Conservation (phyloP, 2,329 filamentous ascomycete genomes). For the Dactylonectria macrodidyma region DNA sequence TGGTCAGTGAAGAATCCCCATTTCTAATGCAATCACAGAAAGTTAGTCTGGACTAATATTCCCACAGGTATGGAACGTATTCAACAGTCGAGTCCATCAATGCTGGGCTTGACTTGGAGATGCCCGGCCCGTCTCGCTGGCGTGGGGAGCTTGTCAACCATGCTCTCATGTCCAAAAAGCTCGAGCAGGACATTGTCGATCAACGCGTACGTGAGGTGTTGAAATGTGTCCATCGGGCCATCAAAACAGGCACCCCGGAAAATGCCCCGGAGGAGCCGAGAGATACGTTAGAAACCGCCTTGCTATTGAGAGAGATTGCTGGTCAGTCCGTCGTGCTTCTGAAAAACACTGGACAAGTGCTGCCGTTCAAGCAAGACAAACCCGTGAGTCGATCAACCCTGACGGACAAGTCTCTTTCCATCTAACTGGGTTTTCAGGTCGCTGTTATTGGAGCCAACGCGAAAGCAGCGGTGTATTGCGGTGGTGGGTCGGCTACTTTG, state of each 20-base stretch:
- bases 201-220: slow-evolving; percentile 11
- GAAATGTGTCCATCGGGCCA: slow-evolving; percentile 2
- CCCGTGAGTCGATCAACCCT: not conserved
- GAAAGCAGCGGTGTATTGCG: slow-evolving; percentile 8
- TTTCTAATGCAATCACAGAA: not conserved
- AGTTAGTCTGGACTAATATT: not conserved
- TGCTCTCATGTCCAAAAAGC: slow-evolving; percentile 8
- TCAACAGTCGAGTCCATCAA: slow-evolving; percentile 13
- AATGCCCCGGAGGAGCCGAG: slow-evolving; percentile 9
- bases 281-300: slow-evolving; percentile 4
- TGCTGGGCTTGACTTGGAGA: slow-evolving; percentile 11
- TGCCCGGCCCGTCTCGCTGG: slow-evolving; percentile 14
- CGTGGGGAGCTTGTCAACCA: slow-evolving; percentile 5
- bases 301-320: slow-evolving; percentile 3
- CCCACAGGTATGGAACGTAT: slow-evolving; percentile 14
- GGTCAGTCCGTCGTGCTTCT: slow-evolving; percentile 11
- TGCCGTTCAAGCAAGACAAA: slow-evolving; percentile 3
- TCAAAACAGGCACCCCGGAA: not conserved
- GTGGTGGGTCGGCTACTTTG: slow-evolving; percentile 15
- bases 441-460: slow-evolving; percentile 11
- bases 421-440: not conserved
- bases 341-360: not conserved
- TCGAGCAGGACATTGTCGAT: not conserved
- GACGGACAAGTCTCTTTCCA: not conserved
- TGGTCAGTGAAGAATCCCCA: not conserved